Evolutionary conservation across 495 filamentous ascomycete species (phyloP).

Genomic region (Trichoderma orchidacearum): DNA sequence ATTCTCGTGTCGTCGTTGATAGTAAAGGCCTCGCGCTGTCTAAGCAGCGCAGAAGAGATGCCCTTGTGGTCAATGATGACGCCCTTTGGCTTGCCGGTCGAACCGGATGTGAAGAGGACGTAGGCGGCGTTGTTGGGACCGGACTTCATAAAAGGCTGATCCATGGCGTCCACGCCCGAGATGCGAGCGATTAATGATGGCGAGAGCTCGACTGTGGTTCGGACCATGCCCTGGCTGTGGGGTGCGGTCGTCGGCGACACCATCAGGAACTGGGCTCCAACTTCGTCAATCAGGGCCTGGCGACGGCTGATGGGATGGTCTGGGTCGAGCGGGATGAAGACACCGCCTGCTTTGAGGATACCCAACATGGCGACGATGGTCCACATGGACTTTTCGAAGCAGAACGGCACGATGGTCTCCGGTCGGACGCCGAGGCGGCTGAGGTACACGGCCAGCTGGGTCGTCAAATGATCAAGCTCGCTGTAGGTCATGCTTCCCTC

Average conservation of each 20-base stretch:
- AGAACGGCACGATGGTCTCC: slow-evolving; percentile 37
- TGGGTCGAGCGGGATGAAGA: slow-evolving; percentile 40
- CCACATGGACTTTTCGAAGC: slow-evolving; percentile 39
- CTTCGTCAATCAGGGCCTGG: slow-evolving; percentile 11
- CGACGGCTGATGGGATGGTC: slow-evolving; percentile 37
- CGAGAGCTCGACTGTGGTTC: slow-evolving; percentile 1
- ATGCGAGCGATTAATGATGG: background rate
- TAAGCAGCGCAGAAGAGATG: slow-evolving; percentile 17
- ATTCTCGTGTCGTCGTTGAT: slow-evolving; percentile 17
- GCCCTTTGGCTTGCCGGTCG: slow-evolving; percentile 40
- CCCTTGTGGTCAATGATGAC: slow-evolving; percentile 30
- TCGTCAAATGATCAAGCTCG: slow-evolving; percentile 26
- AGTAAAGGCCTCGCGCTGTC: slow-evolving; percentile 13
- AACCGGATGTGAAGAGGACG: slow-evolving; percentile 47
- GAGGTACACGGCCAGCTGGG: slow-evolving; percentile 20
- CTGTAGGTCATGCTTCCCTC: slow-evolving; percentile 34
- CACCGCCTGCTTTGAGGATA: slow-evolving; percentile 44
- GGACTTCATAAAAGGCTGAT: slow-evolving; percentile 9
- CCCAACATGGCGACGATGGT: slow-evolving; percentile 38
- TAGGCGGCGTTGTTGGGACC: slow-evolving; percentile 21
- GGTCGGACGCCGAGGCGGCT: slow-evolving; percentile 24
- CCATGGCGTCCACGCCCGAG: slow-evolving; percentile 1
- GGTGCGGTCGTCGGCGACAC: slow-evolving; percentile 8
- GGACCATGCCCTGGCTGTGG: slow-evolving; percentile 3
- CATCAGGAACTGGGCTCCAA: slow-evolving; percentile 17